Percentiles rank a stretch among this genome's conserved stretches.
phyloP scores from a whole-genome alignment of 176 grass and related monocot genomes.

The Thalia dealbata region DNA sequence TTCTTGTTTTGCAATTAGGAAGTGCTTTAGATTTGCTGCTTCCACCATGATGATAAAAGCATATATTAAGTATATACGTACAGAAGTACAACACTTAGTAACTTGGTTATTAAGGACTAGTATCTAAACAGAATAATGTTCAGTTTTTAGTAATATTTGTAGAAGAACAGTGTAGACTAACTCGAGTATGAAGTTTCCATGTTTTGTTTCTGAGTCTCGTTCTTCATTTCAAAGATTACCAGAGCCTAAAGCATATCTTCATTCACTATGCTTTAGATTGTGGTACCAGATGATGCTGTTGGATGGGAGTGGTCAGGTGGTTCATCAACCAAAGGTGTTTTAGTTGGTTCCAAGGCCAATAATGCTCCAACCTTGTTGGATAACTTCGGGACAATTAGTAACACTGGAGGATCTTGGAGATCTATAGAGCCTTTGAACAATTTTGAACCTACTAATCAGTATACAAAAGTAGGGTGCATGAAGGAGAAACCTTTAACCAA shows the following conservation, averaged over 20 bases:
- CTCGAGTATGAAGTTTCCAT: neutral
- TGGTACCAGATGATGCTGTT: neutral
- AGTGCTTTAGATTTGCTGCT: neutral
- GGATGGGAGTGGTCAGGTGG: slow-evolving; percentile 1
- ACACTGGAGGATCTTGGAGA: neutral
- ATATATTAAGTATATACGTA: neutral
- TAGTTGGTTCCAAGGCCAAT: neutral
- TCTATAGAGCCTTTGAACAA: neutral
- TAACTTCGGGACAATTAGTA: neutral
- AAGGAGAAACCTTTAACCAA: neutral
- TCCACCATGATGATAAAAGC: neutral
- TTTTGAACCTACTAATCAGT: neutral
- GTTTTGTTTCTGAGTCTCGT: neutral
- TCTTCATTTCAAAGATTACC: neutral
- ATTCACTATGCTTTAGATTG: neutral
- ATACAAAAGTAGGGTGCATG: neutral
- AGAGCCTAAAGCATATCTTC: neutral
- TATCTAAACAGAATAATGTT: neutral
- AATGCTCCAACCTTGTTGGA: neutral
- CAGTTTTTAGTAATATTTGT: neutral
- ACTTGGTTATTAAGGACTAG: neutral
- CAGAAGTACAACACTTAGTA: neutral
- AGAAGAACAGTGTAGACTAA: neutral
- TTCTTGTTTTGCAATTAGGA: too few species aligned
- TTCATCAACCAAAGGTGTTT: slow-evolving; percentile 1